Conservation (phyloP, 352 stramenopile genomes). For the Aphanomyces stellatus region DNA sequence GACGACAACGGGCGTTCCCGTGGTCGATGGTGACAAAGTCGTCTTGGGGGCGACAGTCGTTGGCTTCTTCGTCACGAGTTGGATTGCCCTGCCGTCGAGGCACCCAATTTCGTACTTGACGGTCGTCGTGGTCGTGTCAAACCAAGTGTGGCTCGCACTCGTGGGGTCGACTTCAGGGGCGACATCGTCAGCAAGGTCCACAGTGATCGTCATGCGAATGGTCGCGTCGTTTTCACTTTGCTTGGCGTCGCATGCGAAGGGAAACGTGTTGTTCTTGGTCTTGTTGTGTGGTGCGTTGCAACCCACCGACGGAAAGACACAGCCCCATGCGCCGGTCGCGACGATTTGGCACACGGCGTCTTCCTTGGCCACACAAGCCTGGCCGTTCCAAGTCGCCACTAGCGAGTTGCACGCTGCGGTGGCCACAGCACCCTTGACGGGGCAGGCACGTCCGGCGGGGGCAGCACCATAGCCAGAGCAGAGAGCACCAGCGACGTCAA, state of each 20-base stretch:
- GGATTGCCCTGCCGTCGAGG: not conserved
- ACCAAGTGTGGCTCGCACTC: too few species aligned
- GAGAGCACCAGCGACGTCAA: constrained; percentile 37
- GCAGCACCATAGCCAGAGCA: constrained; percentile 35
- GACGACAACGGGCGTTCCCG: too few species aligned
- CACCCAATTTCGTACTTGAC: constrained; percentile 8
- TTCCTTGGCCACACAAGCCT: constrained; percentile 28
- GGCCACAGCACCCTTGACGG: constrained; percentile 34
- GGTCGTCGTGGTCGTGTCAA: not conserved
- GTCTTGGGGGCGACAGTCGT: not conserved
- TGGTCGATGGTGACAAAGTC: not conserved
- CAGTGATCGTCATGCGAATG: not conserved
- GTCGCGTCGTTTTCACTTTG: constrained; percentile 7
- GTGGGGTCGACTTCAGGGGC: too few species aligned
- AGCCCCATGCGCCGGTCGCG: constrained; percentile 32
- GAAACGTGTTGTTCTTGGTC: not conserved
- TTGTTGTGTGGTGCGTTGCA: constrained; percentile 19
- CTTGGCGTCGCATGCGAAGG: not conserved
- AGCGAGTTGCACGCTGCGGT: constrained; percentile 32
- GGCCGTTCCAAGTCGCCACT: constrained; percentile 30
- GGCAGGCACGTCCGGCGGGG: constrained; percentile 35
- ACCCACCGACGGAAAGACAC: constrained; percentile 31
- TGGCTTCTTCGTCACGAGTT: not conserved
- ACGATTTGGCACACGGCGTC: constrained; percentile 39
- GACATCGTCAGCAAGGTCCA: not conserved